Conservation (phyloP, 2,329 filamentous ascomycete species). For the Fusarium equiseti region DNA sequence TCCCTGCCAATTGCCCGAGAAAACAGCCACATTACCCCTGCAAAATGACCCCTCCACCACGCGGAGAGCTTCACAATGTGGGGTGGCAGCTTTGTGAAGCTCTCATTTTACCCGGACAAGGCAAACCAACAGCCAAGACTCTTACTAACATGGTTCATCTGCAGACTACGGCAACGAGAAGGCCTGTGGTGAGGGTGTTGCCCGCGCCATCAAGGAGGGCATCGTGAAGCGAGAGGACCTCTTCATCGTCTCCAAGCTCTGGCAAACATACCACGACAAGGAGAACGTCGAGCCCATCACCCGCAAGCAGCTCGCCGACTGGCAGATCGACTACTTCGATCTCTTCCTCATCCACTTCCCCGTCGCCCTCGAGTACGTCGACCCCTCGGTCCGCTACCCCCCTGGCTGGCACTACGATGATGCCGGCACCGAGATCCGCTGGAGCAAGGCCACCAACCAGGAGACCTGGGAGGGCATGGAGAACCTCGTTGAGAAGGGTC, state of each 20-base stretch:
- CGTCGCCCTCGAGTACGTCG: constrained; percentile 85
- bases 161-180: constrained; percentile 86
- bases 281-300: constrained; percentile 81
- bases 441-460: constrained; percentile 78
- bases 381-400: constrained; percentile 82
- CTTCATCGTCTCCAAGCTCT: constrained; percentile 93
- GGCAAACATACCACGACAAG: constrained; percentile 90
- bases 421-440: constrained; percentile 67
- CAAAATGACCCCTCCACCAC: constrained; percentile 39
- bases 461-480: constrained; percentile 89
- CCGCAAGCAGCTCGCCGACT: constrained; percentile 82
- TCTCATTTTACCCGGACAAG: constrained; percentile 12
- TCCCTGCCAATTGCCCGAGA: constrained; percentile 43
- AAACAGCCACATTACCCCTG: constrained; percentile 46
- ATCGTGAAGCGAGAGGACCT: constrained; percentile 87
- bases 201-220: constrained; percentile 83
- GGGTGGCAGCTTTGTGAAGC: constrained; percentile 36
- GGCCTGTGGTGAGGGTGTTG: constrained; percentile 80
- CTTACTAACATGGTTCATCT: constrained; percentile 12
- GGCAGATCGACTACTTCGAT: constrained; percentile 90
- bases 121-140: neutral
- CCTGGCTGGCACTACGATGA: constrained; percentile 80
- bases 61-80: constrained; percentile 26
- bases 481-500: constrained; percentile 73
- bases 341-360: constrained; percentile 93